A percentile compares a stretch with the other conserved stretches of the same genome.
Conservation (phyloP, 768 basidiomycete species). For the Pleurotus platypus region DNA sequence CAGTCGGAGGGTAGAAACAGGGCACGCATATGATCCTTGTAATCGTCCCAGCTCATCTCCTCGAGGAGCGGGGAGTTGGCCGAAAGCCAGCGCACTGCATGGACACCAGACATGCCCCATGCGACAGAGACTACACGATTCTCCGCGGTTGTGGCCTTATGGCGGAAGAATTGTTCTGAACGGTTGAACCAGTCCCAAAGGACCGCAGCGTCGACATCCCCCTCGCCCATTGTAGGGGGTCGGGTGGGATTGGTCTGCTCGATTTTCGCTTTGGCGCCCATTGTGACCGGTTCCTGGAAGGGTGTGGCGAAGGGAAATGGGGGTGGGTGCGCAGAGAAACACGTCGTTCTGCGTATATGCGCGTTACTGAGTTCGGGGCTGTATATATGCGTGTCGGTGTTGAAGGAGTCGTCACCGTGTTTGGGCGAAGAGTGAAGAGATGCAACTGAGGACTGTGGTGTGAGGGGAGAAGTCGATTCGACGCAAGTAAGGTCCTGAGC, state of each 20-base stretch:
- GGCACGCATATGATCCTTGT: conserved; percentile 8
- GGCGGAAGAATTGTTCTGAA: not conserved
- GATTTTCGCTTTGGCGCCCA: not conserved
- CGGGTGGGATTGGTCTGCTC: not conserved
- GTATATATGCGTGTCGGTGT: not conserved
- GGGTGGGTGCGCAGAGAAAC: not conserved
- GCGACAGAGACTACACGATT: not conserved
- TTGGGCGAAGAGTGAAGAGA: not conserved
- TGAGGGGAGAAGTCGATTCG: not conserved
- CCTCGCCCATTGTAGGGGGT: not conserved
- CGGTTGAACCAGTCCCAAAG: not conserved
- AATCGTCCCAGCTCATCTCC: conserved; percentile 10
- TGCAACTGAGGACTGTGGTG: not conserved
- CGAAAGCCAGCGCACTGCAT: conserved; percentile 7
- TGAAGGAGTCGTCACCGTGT: not conserved
- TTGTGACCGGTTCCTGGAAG: not conserved
- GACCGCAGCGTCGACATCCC: not conserved
- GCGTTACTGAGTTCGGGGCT: no score
- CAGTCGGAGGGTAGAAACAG: conserved; percentile 15
- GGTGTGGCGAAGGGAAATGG: not conserved
- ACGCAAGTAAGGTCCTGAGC: not conserved
- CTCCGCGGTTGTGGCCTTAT: not conserved
- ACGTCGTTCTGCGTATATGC: not conserved
- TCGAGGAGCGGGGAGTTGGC: conserved; percentile 7
- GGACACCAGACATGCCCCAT: not conserved